Percentiles rank a stretch among this genome's conserved stretches.
phyloP scores from a whole-genome alignment of 305 asterid genomes.

The Fraxinus sp. region DNA sequence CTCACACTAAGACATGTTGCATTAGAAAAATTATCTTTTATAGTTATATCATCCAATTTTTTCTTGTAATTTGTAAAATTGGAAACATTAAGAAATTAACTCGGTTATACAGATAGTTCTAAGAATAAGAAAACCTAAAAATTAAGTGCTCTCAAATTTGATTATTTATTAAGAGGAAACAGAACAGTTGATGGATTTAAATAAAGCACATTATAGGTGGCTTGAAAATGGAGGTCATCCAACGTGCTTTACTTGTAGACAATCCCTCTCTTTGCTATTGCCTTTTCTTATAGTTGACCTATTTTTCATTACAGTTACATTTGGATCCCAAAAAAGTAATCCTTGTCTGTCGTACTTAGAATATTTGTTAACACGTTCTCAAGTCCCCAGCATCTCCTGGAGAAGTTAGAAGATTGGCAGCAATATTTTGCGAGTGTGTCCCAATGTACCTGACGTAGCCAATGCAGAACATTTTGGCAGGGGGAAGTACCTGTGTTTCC shows the following conservation, averaged over 20 bases:
- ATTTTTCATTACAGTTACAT: background rate
- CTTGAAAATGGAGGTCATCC: background rate
- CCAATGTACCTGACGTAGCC: background rate
- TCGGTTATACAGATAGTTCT: background rate
- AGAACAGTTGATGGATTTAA: background rate
- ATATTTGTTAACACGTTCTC: background rate
- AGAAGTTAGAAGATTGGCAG: constrained; percentile 2
- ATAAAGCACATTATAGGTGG: background rate
- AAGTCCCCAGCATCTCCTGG: background rate
- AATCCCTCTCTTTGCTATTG: background rate
- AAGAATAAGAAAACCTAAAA: background rate
- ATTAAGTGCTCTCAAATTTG: background rate
- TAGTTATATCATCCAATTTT: background rate
- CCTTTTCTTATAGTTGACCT: background rate
- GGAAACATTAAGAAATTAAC: background rate
- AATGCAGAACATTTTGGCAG: background rate
- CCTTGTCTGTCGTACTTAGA: background rate
- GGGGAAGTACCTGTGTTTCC: background rate
- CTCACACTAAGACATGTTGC: background rate
- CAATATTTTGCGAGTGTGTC: background rate
- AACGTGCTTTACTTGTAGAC: background rate
- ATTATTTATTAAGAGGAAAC: background rate
- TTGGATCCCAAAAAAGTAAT: background rate
- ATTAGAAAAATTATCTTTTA: background rate
- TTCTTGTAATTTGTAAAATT: background rate